Percentiles rank a stretch among this genome's conserved stretches.
Evolutionary conservation across 257 asterid species (phyloP).

Genomic region (Nicotiana benthamiana): DNA sequence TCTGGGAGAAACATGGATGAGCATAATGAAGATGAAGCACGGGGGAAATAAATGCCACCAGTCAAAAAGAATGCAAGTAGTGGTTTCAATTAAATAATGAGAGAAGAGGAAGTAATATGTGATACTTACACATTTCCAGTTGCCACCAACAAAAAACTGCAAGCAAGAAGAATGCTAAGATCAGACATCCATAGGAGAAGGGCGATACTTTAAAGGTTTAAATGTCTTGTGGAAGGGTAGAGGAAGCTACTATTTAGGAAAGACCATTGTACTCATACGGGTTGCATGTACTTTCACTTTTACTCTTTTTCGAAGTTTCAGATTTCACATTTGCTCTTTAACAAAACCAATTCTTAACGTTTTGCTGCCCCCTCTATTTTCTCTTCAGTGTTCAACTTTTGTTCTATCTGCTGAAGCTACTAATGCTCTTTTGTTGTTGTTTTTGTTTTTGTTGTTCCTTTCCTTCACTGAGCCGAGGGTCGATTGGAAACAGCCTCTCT

Average conservation of each 20-base stretch:
- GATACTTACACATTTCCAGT: conserved; percentile 97
- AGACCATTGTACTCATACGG: background rate
- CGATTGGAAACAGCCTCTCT: too few relatives aligned
- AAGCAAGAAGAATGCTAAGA: conserved; percentile 10
- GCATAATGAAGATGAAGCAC: conserved; percentile 1
- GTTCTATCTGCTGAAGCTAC: too few relatives aligned
- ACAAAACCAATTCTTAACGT: too few relatives aligned
- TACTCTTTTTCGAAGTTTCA: background rate
- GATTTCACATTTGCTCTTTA: too few relatives aligned
- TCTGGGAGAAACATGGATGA: conserved; percentile 25
- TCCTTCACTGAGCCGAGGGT: too few relatives aligned
- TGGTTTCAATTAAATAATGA: background rate
- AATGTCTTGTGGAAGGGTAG: background rate
- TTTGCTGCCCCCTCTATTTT: too few relatives aligned
- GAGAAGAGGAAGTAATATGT: background rate
- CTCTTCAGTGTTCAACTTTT: too few relatives aligned
- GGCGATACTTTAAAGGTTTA: background rate
- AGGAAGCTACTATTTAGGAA: background rate
- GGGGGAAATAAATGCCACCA: conserved; percentile 11
- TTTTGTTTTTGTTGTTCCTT: too few relatives aligned
- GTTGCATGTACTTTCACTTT: background rate
- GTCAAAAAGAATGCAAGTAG: background rate
- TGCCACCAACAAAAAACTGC: conserved; percentile 99
- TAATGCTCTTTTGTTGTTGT: too few relatives aligned
- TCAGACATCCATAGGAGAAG: background rate